Base-by-base conservation (phyloP, 2,329 filamentous ascomycete species). In the Westerdykella aurantiaca region DNA sequence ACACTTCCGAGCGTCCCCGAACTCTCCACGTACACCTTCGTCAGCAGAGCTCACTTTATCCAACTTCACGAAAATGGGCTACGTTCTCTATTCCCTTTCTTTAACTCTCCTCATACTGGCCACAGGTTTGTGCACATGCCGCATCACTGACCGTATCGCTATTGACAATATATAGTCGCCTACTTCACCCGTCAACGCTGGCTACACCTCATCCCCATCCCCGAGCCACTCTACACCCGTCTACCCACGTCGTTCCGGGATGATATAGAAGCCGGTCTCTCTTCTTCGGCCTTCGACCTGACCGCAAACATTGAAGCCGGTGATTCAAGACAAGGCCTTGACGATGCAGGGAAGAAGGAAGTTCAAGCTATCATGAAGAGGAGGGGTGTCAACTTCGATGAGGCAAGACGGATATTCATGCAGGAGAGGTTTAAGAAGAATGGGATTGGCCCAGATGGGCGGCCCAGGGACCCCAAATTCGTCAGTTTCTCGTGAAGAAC, bases 351-450 rank as follows among this genome's bases (percentile, higher is more conserved):
- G 44, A 97, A 97, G 74, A 72, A 76, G 33, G 88, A 95, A 67
- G 82, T 98, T 34, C 78, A 89, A 58, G 79, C 79, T 56, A 90
- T 98, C 56, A 98, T 98, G 93, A 91, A 88, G 78, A 82, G 78
- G 64, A 78, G 82, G 51, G 78, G 83, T 46, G 79, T 97, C 51
- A 79, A 77, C 48, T 98, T 98, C 64, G 91, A 98, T 69, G 88
- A 96, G 71, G 93, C 91, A 33, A 79, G 93, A 56, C 79, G 87
- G 58, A 77, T 88, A 37, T 94, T 86, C 64, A 93, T 89, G 70
- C 86, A 96, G 72, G 81, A 86, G 57, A 76, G 83, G 45, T 95
- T 98, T 71, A 82, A 81, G 64, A 88, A 83, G 64, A 88, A 95
- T 59, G 86, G 87, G 41, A 96, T 98, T 64, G 88, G 83, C 1